Evolutionary conservation across 257 asterid species (phyloP), one percentile per base, ranked within the genome.

Genomic region (Misopates orontium): DNA sequence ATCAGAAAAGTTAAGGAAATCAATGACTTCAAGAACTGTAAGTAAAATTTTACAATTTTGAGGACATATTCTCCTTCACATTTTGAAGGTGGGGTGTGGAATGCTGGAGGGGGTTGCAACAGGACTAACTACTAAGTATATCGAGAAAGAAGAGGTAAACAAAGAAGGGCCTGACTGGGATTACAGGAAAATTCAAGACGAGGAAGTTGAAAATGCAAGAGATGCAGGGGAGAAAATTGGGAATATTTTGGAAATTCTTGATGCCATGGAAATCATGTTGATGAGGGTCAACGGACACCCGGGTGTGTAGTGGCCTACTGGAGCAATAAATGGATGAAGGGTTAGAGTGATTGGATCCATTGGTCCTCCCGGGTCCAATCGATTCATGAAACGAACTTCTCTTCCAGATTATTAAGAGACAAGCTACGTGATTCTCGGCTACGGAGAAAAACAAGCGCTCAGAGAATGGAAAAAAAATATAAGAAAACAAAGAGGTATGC

Each of bases 281-380:
- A 69, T 79, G 85, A 77, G 85, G 68, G 62, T 77, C 0, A 85
- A 82, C 49, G 85, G 71, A 4, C 87, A 77, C 68, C 87, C 84
- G 3, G 87, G 82, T 9, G 20, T 70, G 12, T 56, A n/a, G n/a
- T n/a, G n/a, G n/a, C n/a, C n/a, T n/a, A 70, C 48, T 77, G 87
- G 80, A 73, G 80, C 0, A 75, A 71, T 24, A 58, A 62, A 51
- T 77, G 75, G 77, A 75, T 60, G 79, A 77, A 75, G 47, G 82
- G 82, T 3, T 79, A 68, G 16, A 84, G 73, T 56, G 90, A 84
- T 41, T 84, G 90, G n/a, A 65, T 78, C 8, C 91, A 82, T 56
- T 85, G 91, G 88, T 85, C 61, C 18, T 82, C 16, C 88, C 91
- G 0, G 88, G 88, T 12, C 91, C 91, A 0, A 24, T 85, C 10